Base-by-base conservation (phyloP, 1,284 basidiomycete species). In the Ustanciosporium gigantosporum region DNA sequence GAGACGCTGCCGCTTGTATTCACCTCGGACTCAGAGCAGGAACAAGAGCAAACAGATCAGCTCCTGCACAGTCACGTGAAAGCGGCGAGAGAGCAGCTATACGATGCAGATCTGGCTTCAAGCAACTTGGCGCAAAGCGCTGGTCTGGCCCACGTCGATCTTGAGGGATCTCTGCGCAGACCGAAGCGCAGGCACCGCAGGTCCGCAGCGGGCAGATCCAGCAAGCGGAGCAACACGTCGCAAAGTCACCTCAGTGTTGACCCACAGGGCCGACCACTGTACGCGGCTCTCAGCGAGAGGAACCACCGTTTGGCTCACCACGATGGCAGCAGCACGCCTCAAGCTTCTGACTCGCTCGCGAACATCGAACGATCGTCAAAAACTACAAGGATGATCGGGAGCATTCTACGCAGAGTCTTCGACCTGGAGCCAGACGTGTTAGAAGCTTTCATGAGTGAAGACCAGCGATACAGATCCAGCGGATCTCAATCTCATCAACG, bases 351-450 rank as follows among this genome's bases (percentile, higher is more conserved):
- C 5, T 42, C 35, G 7, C 11, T 35, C 11, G 32, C 27, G 11
- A 29, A 29, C 27, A 29, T 29, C 27, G 11, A 9, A 9, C 27
- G 27, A 23, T 40, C 58, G 3, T 41, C 43, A 36, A 61, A 61
- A 36, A 62, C 62, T 2, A 46, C 56, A 11, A 47, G 62, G 16
- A 22, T 66, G 37, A 60, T 66, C 29, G 57, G 62, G 15, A 43
- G 40, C 34, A 56, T 66, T 36, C 24, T 66, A 39, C 51, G 56
- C 24, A 58, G 45, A 27, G 43, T 66, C 9, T 66, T 66, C 35
- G 55, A 57, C 19, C 34, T 66, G 22, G 64, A 66, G 16, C 58
- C 64, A 21, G 64, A 66, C 17, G 64, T 66, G 44, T 49, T 66
- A 3, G 64, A 66, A 32, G 43, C 64, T 2, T 61, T 66, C 19